Evolutionary conservation across 2,329 filamentous ascomycete genomes (phyloP), one percentile per base, ranked within the genome.

Genomic region (Mycosphaerella sp.): DNA sequence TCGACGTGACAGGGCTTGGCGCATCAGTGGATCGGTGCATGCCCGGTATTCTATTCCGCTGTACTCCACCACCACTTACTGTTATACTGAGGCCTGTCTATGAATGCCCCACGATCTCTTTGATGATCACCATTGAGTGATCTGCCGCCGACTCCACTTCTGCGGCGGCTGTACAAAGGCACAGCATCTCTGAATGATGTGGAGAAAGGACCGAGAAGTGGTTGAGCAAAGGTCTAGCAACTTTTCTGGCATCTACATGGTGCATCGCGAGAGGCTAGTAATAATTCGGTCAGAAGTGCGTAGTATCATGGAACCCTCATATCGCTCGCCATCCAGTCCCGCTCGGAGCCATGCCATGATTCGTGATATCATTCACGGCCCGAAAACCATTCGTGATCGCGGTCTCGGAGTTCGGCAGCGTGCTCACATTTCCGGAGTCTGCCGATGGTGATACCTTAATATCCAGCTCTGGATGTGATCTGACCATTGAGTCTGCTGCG

Each of bases 321-420:
- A 55, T 51, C 29, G 54, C 48, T 21, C 54, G 54, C 54, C 54
- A 56, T 8, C 54, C 54, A 44, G 44, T 52, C 12, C 45, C 54
- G 12, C 23, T 26, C 26, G 43, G 34, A 45, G 39, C 14, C 23
- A 55, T 44, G 40, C 48, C 42, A 41, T 50, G 41, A 46, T 38
- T 54, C 47, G 48, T 49, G 39, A 32, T 31, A 9, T 51, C 53
- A 21, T 61, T 59, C 41, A 60, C 60, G 32, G 58, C 55, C 38
- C 54, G 58, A 41, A 60, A 60, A 38, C 56, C 56, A n/a, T 57
- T 54, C 14, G 42, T 45, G 7, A 12, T 51, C 17, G 48, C 31
- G 12, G 26, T 12, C 8, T 45, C 40, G 31, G 21, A 14, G 21
- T 14, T 44, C 17, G 40, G 29, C 5, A 26, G n/a, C 17, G 40